Evolutionary conservation across 2,329 filamentous ascomycete genomes (phyloP).

Genomic region (Aspergillus spinulosporus): DNA sequence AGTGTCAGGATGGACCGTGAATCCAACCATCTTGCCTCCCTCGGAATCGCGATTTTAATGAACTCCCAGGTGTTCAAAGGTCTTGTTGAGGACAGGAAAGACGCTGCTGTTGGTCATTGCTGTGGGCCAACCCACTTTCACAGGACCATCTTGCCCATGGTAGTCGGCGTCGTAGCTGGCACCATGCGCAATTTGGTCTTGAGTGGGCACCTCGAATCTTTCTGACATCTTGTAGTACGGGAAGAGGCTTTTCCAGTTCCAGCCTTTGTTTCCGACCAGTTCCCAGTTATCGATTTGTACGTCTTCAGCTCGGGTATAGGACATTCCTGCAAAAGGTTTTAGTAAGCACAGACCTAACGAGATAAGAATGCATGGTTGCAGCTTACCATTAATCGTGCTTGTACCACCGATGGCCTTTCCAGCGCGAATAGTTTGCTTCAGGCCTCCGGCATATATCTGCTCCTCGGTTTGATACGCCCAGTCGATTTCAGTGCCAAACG

Average conservation of each 20-base stretch:
- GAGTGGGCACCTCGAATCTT: conserved; percentile 28
- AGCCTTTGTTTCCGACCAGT: conserved; percentile 33
- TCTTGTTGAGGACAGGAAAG: conserved; percentile 38
- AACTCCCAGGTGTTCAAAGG: conserved; percentile 41
- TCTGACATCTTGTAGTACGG: conserved; percentile 37
- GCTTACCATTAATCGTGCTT: conserved; percentile 45
- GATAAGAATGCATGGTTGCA: not conserved
- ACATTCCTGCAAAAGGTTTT: conserved; percentile 32
- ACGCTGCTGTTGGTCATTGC: conserved; percentile 27
- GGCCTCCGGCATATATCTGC: conserved; percentile 43
- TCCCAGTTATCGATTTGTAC: conserved; percentile 44
- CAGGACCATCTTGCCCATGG: conserved; percentile 32
- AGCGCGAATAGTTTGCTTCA: conserved; percentile 37
- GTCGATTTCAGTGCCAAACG: conserved; percentile 42
- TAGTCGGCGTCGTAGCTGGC: conserved; percentile 31
- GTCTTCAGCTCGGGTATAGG: conserved; percentile 40
- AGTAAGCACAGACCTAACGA: not conserved
- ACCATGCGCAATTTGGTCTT: conserved; percentile 25
- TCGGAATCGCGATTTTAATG: conserved; percentile 48
- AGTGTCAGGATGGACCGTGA: conserved; percentile 45
- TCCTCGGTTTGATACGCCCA: conserved; percentile 45
- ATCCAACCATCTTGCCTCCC: conserved; percentile 48
- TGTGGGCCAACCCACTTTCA: conserved; percentile 32
- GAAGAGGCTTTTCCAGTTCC: conserved; percentile 35
- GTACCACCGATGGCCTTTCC: conserved; percentile 49